Base-by-base conservation (phyloP, 2,329 filamentous ascomycete species). In the Aspergillus carbonarius region DNA sequence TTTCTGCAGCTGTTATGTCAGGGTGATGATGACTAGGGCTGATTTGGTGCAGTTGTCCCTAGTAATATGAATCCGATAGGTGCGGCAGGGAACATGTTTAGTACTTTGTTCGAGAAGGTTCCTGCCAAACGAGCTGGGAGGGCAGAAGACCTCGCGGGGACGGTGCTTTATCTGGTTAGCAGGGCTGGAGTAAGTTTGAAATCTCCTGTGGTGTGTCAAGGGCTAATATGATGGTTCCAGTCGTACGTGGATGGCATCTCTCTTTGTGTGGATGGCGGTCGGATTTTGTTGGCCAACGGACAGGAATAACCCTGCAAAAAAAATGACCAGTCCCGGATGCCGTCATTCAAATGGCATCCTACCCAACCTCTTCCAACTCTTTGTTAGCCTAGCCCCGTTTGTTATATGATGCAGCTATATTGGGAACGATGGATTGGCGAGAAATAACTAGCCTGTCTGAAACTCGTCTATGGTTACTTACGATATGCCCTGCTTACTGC, bases 41-140 rank as follows among this genome's bases (percentile, higher is more conserved):
- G 47, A 64, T 37, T 3, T 34, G n/a, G 8, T 25, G 3, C 42
- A 78, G 76, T 80, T 62, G 73, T 79, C 2, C 78, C 78, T 0
- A 78, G 73, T 47, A 76, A 73, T 15, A 79, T 80, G 78, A 80
- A 80, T 47, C 76, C 76, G 0, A 73, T 79, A 0, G 76, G 73
- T 1, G 68, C 70, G 17, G 72, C 71, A 42, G 74, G 72, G 5
- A 78, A 79, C 62, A 74, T 78, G 49, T 79, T 79, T 60, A 72
- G 69, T 8, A 63, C 70, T 23, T 62, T 80, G 13, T 78, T 79
- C 23, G 72, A 78, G 30, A 74, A 76, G 60, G 72, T 78, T 49
- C 69, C 75, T 1, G 76, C 76, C 1, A 74, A 70, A 48, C 63
- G 76, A 55, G 75, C 76, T 10, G 78, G 77, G 0, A 70, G 64